phyloP scores from a whole-genome alignment of 768 basidiomycete species.

The Boletus tomentosulus region DNA sequence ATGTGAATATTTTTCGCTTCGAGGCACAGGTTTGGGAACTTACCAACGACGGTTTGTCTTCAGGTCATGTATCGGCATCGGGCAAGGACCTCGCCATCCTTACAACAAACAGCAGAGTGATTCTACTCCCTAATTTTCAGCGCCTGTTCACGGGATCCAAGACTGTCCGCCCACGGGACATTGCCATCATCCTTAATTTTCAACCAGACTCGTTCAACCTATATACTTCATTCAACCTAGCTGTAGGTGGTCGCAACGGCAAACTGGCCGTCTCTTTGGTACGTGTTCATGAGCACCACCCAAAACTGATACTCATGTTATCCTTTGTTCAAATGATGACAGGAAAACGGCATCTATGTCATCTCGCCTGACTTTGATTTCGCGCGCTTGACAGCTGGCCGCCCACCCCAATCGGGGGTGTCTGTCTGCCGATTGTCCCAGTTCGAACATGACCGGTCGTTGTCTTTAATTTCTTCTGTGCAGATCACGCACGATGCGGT shows the following conservation, averaged over 20 bases:
- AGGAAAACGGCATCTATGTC: constrained; percentile 22
- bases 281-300: neutral
- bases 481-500: constrained; percentile 52
- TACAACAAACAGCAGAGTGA: constrained; percentile 23
- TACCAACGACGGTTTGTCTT: neutral
- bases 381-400: constrained; percentile 22
- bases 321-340: neutral
- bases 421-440: constrained; percentile 15
- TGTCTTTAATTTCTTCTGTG: constrained; percentile 41
- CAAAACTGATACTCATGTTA: neutral
- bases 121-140: constrained; percentile 26
- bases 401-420: constrained; percentile 31
- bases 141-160: constrained; percentile 27
- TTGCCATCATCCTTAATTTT: constrained; percentile 25
- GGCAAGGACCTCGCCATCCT: constrained; percentile 36
- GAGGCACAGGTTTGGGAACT: neutral
- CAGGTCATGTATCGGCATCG: constrained; percentile 45
- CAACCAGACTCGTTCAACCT: constrained; percentile 1
- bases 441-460: constrained; percentile 8
- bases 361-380: constrained; percentile 24
- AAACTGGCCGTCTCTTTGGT: constrained; percentile 48
- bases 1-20: constrained; percentile 13
- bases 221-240: constrained; percentile 42
- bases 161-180: constrained; percentile 38
- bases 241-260: constrained; percentile 38